Base-by-base conservation (phyloP, 176 grass and related monocot genomes). In the Hsuehochloa calcarea region DNA sequence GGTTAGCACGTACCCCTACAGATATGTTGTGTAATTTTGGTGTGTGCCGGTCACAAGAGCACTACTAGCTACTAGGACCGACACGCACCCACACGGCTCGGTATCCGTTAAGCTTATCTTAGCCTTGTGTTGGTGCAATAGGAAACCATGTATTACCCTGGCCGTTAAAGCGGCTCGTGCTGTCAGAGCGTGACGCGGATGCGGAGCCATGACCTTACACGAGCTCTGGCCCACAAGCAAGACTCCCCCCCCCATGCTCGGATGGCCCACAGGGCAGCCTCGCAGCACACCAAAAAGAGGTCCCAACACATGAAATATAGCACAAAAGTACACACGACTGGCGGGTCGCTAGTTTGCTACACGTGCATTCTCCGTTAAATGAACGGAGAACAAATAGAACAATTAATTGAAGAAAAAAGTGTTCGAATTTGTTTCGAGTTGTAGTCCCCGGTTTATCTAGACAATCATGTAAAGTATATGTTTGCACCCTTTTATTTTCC, bases 41-140 rank as follows among this genome's bases (percentile, higher is more conserved):
- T 39, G 77, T 52, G 46, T 43, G 85, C 60, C 80, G 87, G 90
- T 94, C 90, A 94, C n/a, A 94, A 88, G 85, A n/a, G n/a, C n/a
- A n/a, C n/a, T 90, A 60, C 84, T 56, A 3, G 31, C 31, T 34
- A 34, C 2, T 34, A 45, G 6, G 84, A 77, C 90, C 87, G 80
- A 87, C 89, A 82, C 84, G 64, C 50, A 39, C 60, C 71, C 88
- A 68, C 77, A 63, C 63, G 25, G 55, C 83, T 82, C 83, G 78
- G 88, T 47, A 29, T 69, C 55, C 83, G 78, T 35, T n/a, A n/a
- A n/a, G n/a, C n/a, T 77, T 63, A 50, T 59, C 44, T 35, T 12
- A 66, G 31, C 9, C 26, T 22, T 25, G 29, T n/a, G 16, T 8
- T 46, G 76, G 20, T 23, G 51, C 20, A 39, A 40, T 20, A 39